These are phyloP conservation scores for Verruconis gallopava DNA, from an alignment of 2,329 filamentous ascomycete species.

Conservation along the genomic window DNA sequence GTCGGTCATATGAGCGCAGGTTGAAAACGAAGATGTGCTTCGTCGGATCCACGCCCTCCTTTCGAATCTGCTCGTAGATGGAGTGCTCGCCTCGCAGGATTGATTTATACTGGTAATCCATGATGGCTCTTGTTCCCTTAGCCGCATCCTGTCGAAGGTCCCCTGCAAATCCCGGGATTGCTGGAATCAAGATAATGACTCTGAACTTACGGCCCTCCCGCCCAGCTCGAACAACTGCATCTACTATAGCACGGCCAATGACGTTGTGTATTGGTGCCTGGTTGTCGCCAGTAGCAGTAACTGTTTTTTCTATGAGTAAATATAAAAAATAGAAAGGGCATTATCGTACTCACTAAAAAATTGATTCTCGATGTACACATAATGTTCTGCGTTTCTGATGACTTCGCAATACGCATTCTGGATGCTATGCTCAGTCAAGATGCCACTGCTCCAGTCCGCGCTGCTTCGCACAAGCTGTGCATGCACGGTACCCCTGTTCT, in stretches of 20 bases:
- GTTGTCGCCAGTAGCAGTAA: conserved; percentile 81
- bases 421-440: conserved; percentile 71
- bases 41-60: conserved; percentile 59
- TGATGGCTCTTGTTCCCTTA: conserved; percentile 74
- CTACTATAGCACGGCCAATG: conserved; percentile 79
- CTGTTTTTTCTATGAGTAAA: conserved; percentile 26
- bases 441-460: conserved; percentile 86
- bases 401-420: conserved; percentile 77
- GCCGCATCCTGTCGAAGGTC: conserved; percentile 76
- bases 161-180: conserved; percentile 86
- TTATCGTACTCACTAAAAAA: conserved; percentile 62
- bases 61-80: conserved; percentile 67
- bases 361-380: conserved; percentile 95
- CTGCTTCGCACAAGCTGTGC: conserved; percentile 85
- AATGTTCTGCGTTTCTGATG: conserved; percentile 80
- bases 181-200: conserved; percentile 80
- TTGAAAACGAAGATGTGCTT: conserved; percentile 91
- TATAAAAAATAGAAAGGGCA: neutral
- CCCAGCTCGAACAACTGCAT: conserved; percentile 68
- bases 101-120: conserved; percentile 98
- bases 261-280: conserved; percentile 78
- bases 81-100: conserved; percentile 85
- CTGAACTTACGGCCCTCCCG: conserved; percentile 80
- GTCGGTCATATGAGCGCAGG: conserved; percentile 77
- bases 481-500: conserved; percentile 51